Evolutionary conservation across 257 asterid species (phyloP), one percentile per base, ranked within the genome.

Genomic region (Plantago major): DNA sequence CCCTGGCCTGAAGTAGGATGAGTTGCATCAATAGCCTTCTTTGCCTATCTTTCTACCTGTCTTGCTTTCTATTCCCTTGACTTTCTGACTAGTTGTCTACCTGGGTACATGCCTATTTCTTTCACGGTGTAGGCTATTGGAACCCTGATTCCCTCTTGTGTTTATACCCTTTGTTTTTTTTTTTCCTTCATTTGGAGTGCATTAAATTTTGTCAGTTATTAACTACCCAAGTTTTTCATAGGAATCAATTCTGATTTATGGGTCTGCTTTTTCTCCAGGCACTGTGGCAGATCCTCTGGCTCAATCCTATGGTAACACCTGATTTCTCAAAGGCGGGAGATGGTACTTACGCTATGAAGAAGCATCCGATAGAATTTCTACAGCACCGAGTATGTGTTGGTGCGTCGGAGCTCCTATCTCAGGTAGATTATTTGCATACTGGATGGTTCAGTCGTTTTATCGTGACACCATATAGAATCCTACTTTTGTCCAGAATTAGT

Each of bases 281-380:
- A 60, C 73, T 93, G 76, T 87, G 99, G 99, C 94, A 87, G 78
- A 82, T 93, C 74, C 86, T 93, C 63, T 89, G 99, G 96, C 82
- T 85, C 66, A 87, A 87, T 79, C 96, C 90, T 15, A 66, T 69
- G 52, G 75, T 73, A 65, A 81, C 85, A 22, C 79, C 86, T 59
- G 80, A 76, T 73, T 80, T 82, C 57, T 71, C 81, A 11, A 84
- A 77, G 74, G 68, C 83, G 46, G 70, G 73, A 42, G 72, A 72
- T 66, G 68, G 63, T 72, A 58, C 40, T 64, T 62, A 75, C 49
- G 82, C 90, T 51, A 81, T 85, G 82, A 89, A 79, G 87, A 82
- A 72, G 71, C 87, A 76, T 33, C 96, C 94, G 28, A 48, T 79
- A 58, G 97, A 87, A 66, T 87, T 82, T 77, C 95, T 93, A 73